Conservation (phyloP, 2,329 filamentous ascomycete genomes). For the Cladorrhinum sp. region DNA sequence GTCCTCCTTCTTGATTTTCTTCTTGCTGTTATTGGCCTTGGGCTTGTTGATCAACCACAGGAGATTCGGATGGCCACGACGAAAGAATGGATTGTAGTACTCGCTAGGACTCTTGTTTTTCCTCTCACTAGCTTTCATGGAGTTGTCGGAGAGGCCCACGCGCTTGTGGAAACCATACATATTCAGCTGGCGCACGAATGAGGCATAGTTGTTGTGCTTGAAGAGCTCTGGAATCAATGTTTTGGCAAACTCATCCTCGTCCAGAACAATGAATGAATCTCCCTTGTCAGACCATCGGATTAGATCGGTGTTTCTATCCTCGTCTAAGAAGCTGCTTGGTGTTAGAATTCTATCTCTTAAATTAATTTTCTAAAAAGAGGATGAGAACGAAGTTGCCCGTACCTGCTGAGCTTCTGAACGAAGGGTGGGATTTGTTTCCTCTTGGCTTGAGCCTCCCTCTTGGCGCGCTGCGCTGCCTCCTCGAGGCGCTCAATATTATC, state of each 20-base stretch:
- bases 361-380: background rate
- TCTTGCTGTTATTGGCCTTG: constrained; percentile 64
- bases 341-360: constrained; percentile 21
- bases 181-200: constrained; percentile 91
- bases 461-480: constrained; percentile 74
- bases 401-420: constrained; percentile 97
- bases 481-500: constrained; percentile 79
- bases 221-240: constrained; percentile 95
- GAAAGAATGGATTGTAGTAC: constrained; percentile 96
- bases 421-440: constrained; percentile 96
- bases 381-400: constrained; percentile 1
- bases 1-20: constrained; percentile 60
- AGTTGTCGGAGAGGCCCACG: constrained; percentile 90
- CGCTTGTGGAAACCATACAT: constrained; percentile 99
- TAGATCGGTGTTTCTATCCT: constrained; percentile 86
- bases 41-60: constrained; percentile 97
- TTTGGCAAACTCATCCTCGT: constrained; percentile 98
- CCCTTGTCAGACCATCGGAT: constrained; percentile 97
- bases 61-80: constrained; percentile 85
- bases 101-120: constrained; percentile 98
- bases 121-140: constrained; percentile 93
- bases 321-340: constrained; percentile 75
- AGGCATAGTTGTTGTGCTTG: constrained; percentile 98
- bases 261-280: constrained; percentile 92
- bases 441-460: constrained; percentile 83